A percentile compares a stretch with the other conserved stretches of the same genome.
Conservation (phyloP, 2,329 filamentous ascomycete genomes). For the Pezicula radicicola region DNA sequence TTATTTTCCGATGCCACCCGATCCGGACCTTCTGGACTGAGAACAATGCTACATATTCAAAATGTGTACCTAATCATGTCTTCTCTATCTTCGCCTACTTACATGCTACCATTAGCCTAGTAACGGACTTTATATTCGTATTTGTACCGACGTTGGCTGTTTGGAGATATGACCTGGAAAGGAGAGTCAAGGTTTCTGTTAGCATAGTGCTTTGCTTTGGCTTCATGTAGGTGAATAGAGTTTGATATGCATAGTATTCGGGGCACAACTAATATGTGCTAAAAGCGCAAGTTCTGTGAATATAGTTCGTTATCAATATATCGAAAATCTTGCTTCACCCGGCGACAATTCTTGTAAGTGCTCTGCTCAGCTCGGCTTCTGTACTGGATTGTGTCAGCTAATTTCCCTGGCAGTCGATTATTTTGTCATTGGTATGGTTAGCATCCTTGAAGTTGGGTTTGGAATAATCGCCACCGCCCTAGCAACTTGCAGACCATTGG, state of each 20-base stretch:
- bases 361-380: neutral
- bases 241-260: neutral
- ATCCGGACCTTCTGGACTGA: constrained; percentile 1
- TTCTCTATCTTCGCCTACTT: neutral
- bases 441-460: constrained; percentile 1
- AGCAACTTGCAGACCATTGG: neutral
- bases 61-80: neutral
- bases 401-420: neutral
- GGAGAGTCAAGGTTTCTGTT: neutral
- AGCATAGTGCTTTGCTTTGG: constrained; percentile 2
- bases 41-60: neutral
- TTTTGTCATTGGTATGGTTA: neutral
- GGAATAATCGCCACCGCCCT: constrained; percentile 1
- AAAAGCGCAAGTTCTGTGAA: neutral
- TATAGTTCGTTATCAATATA: neutral
- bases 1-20: constrained; percentile 5
- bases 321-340: neutral
- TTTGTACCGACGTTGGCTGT: neutral
- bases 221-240: neutral
- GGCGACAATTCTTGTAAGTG: neutral
- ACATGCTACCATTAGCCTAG: constrained; percentile 1
- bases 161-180: neutral
- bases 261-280: neutral
- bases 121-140: neutral
- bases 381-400: too few relatives aligned